Conservation (phyloP, 176 grass and related monocot species). For the Aegilops longissima region DNA sequence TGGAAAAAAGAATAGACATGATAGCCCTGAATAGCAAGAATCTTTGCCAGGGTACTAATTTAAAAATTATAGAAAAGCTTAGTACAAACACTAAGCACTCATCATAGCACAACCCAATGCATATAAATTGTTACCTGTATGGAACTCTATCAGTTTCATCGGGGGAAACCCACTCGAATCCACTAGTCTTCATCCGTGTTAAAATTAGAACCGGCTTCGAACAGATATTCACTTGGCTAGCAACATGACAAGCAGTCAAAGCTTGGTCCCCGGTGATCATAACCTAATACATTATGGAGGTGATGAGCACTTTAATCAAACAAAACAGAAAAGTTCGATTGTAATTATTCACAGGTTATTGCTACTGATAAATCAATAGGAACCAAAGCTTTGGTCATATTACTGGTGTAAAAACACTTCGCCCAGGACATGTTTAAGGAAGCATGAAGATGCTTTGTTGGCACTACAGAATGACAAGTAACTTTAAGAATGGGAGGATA, state of each 20-base stretch:
- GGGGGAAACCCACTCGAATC: slow-evolving; percentile 88
- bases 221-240: slow-evolving; percentile 92
- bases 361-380: not conserved
- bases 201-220: slow-evolving; percentile 82
- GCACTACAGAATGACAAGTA: not conserved
- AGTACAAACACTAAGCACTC: not conserved
- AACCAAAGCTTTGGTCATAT: slow-evolving; percentile 3
- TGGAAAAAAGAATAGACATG: not conserved
- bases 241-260: slow-evolving; percentile 96
- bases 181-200: slow-evolving; percentile 46
- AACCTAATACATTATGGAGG: slow-evolving; percentile 52
- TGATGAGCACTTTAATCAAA: slow-evolving; percentile 31
- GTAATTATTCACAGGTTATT: not conserved
- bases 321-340: slow-evolving; percentile 6
- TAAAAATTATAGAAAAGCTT: not conserved
- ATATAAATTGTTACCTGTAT: slow-evolving; percentile 63
- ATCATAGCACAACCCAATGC: not conserved
- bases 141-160: slow-evolving; percentile 85
- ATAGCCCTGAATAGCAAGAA: slow-evolving; percentile 7
- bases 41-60: not conserved
- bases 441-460: slow-evolving; percentile 4
- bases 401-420: not conserved
- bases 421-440: not conserved
- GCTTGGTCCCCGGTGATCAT: slow-evolving; percentile 99
- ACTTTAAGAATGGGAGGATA: slow-evolving; percentile 13